phyloP scores from a whole-genome alignment of 208 protist species.

The Leptomonas seymouri region DNA sequence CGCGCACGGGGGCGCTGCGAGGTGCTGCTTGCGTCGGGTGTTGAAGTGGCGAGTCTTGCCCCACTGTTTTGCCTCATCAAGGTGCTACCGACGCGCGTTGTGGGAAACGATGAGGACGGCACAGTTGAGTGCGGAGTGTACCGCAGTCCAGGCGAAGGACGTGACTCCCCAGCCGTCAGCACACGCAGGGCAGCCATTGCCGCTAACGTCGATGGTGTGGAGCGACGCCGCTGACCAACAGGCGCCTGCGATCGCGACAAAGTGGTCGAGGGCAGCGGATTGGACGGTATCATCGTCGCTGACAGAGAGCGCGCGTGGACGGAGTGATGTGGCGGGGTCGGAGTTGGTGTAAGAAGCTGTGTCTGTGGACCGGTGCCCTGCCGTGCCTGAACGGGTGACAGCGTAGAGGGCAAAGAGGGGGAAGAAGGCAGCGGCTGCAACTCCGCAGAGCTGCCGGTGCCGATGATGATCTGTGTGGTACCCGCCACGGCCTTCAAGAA shows the following conservation, averaged over 20 bases:
- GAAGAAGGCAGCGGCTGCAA: not conserved
- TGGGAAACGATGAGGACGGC: not conserved
- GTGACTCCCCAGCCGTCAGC: not conserved
- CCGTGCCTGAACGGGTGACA: not conserved
- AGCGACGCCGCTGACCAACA: not conserved
- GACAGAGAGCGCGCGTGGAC: not conserved
- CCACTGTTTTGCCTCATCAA: not conserved
- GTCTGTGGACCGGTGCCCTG: not conserved
- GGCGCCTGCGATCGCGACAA: not conserved
- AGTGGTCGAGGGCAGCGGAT: not conserved
- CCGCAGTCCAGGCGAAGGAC: not conserved
- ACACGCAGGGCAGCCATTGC: slow-evolving; percentile 6
- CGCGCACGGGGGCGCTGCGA: not conserved
- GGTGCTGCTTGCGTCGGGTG: not conserved
- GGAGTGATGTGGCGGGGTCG: not conserved
- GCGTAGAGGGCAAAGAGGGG: not conserved
- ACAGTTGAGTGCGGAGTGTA: not conserved
- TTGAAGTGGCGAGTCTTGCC: not conserved
- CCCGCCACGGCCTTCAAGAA: slow-evolving; percentile 13
- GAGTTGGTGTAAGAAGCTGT: not conserved
- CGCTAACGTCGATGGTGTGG: not conserved
- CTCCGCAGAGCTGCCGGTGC: slow-evolving; percentile 21
- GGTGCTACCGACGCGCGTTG: not conserved
- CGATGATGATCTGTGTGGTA: slow-evolving; percentile 26
- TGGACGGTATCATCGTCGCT: not conserved